These are phyloP conservation scores for Populus simonii DNA, from an alignment of 345 rosid genomes.

Conservation along the genomic window DNA sequence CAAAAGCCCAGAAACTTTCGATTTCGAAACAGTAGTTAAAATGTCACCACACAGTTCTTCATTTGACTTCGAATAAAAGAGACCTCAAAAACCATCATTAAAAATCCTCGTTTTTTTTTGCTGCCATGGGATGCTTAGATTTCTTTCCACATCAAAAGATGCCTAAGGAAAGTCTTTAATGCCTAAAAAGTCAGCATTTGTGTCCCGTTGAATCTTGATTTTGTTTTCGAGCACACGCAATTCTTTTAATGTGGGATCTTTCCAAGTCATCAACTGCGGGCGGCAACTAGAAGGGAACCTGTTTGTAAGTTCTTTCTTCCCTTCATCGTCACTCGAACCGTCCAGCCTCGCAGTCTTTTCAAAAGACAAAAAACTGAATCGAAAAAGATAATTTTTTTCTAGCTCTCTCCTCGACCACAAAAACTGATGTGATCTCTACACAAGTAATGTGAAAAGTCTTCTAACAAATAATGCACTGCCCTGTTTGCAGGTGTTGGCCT, in stretches of 20 bases:
- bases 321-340: not conserved
- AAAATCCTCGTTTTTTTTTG: too few species aligned
- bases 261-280: not conserved
- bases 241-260: not conserved
- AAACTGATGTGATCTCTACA: not conserved
- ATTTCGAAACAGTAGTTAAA: too few species aligned
- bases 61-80: too few species aligned
- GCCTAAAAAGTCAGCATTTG: slow-evolving; percentile 1
- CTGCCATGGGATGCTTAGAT: too few species aligned
- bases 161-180: not conserved
- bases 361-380: not conserved
- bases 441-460: not conserved
- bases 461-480: not conserved
- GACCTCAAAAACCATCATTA: too few species aligned
- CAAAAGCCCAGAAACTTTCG: too few species aligned
- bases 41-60: too few species aligned
- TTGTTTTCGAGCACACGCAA: not conserved
- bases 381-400: not conserved
- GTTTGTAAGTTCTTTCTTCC: not conserved
- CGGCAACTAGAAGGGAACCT: not conserved
- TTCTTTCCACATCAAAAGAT: not conserved
- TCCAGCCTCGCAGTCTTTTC: not conserved
- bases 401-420: not conserved
- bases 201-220: not conserved
- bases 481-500: slow-evolving; percentile 51